Evolutionary conservation across 805 yeast genomes (phyloP), one percentile per base, ranked within the genome.

Genomic region (Metschnikowia gelsemii): DNA sequence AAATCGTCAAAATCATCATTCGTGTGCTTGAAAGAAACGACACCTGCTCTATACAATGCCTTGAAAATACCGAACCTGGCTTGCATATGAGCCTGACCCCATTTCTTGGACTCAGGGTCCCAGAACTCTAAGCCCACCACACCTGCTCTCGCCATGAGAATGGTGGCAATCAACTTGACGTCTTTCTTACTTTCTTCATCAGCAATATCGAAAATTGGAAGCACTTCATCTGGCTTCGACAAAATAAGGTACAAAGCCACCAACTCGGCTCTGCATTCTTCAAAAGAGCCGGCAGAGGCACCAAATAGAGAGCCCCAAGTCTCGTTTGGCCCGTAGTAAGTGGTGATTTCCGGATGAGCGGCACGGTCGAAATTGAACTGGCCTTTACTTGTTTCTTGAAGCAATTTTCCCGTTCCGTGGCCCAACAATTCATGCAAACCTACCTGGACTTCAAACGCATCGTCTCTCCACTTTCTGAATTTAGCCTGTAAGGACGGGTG

Each of bases 1-100:
- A 88, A 68, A 55, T 87, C 95, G 25, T 76, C 70, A 56, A 55
- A 80, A 42, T 67, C 67, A 18, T 67, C 73, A 46, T 74, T 68
- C 11, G 74, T 57, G 53, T 72, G 68, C 26, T 71, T 72, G 37
- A 88, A 64, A 35, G 68, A 66, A 20, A 80, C 80, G 28, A 87
- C 82, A 21, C 84, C 81, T 0, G 88, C 82, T 40, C 79, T 73
- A 54, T 84, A 64, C 58, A 86, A 80, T 11, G 82, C 75, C 66
- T 85, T 86, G 74, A 86, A 73, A 52, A 88, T 87, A 23, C 93
- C 87, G 64, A 76, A 88, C 62, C 96, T 74, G 3, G 96, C 96
- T 67, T 87, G 95, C 88, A 87, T 87, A 61, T 88, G 96, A 11
- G 96, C 82, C 67, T 88, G 96, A 22, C 96, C 96, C 96, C 96